Percentiles rank a stretch among this genome's conserved stretches.
Evolutionary conservation across 2,329 filamentous ascomycete species (phyloP).

Genomic region (Chaetomium sp.): DNA sequence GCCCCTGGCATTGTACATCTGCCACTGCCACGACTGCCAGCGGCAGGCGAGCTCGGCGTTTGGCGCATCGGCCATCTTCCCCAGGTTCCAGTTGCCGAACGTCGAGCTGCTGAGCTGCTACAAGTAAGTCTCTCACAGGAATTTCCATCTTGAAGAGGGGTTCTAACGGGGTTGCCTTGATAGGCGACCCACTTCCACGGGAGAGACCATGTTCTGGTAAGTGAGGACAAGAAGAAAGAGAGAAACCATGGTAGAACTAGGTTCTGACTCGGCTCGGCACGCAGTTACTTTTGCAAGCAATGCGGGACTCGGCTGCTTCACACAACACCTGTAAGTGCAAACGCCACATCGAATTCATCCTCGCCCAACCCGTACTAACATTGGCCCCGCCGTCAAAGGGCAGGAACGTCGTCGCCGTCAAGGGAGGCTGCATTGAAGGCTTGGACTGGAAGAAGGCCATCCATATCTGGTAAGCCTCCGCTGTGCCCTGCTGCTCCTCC

Average conservation of each 20-base stretch:
- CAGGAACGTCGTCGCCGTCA: conserved; percentile 64
- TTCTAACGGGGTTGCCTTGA: conserved; percentile 9
- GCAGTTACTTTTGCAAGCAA: conserved; percentile 64
- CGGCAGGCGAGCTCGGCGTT: conserved; percentile 68
- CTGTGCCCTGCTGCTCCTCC: neutral
- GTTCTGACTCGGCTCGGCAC: neutral
- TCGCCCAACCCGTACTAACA: neutral
- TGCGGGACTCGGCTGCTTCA: conserved; percentile 70
- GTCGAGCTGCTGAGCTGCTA: conserved; percentile 56
- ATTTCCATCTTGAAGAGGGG: neutral
- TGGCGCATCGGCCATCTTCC: conserved; percentile 70
- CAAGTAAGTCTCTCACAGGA: conserved; percentile 48
- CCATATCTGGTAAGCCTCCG: conserved; percentile 57
- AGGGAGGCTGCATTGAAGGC: conserved; percentile 66
- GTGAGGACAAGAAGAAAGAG: neutral
- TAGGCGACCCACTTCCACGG: conserved; percentile 60
- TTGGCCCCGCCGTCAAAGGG: conserved; percentile 37
- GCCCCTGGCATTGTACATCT: conserved; percentile 69
- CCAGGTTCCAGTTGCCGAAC: conserved; percentile 60
- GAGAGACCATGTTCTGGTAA: conserved; percentile 61
- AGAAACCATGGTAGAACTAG: neutral
- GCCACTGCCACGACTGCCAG: conserved; percentile 69
- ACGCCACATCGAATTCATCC: neutral
- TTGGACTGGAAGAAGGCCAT: conserved; percentile 62
- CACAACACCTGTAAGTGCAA: conserved; percentile 53